phyloP scores from a whole-genome alignment of 2,329 filamentous ascomycete genomes.

The Fusarium acutatum region DNA sequence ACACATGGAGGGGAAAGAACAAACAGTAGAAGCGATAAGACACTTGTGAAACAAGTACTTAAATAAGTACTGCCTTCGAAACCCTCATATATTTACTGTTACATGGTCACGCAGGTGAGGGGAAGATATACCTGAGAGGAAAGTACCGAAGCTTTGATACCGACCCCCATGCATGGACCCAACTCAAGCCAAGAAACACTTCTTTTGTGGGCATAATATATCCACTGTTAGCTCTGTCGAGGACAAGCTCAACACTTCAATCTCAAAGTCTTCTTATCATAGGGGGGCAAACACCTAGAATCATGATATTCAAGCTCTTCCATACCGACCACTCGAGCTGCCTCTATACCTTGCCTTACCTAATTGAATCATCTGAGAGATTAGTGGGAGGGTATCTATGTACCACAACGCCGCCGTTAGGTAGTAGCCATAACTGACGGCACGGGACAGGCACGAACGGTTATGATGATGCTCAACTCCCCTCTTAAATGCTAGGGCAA shows the following conservation, averaged over 20 bases:
- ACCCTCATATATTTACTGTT: not conserved
- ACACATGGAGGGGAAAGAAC: slow-evolving; percentile 31
- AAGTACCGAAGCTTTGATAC: slow-evolving; percentile 24
- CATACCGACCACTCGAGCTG: not conserved
- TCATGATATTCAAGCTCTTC: not conserved
- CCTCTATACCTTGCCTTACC: not conserved
- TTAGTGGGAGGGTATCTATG: not conserved
- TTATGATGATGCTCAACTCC: not conserved
- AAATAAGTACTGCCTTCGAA: not conserved
- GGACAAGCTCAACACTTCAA: not conserved
- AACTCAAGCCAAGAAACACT: slow-evolving; percentile 7
- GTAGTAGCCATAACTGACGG: slow-evolving; percentile 6
- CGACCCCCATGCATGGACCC: slow-evolving; percentile 18
- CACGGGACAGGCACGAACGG: not conserved
- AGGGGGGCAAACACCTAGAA: not conserved
- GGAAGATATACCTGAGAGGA: not conserved
- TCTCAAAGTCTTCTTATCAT: not conserved
- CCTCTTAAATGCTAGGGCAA: not conserved
- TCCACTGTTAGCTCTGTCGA: slow-evolving; percentile 6
- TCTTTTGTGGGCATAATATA: not conserved
- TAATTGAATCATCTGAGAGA: not conserved
- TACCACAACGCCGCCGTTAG: not conserved
- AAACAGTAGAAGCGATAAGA: not conserved
- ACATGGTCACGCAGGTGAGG: not conserved
- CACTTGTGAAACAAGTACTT: slow-evolving; percentile 2